Base-by-base conservation (phyloP, 2,329 filamentous ascomycete genomes). In the Beauveria bassiana region DNA sequence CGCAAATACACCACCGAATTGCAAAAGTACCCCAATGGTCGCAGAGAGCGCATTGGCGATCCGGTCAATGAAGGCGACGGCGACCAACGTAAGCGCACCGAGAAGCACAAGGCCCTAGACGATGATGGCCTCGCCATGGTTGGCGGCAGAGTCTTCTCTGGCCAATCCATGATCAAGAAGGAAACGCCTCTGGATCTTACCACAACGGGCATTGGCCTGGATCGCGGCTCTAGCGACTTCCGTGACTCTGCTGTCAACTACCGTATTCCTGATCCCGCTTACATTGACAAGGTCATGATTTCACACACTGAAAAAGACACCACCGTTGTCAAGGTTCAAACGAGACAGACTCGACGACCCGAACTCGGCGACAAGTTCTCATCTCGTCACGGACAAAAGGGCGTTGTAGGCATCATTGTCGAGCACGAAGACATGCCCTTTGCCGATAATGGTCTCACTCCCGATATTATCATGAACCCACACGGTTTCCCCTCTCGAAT, bases 391-490 rank as follows among this genome's bases (percentile, higher is more conserved):
- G 95, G 95, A 22, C 95, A 99, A 71, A 99, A 99, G 75, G 95
- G 95, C 78, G 95, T 98, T 22, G 92, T 96, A 1, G 95, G 95
- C 61, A 93, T 98, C 68, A 97, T 99, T 62, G 92, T 93, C 20
- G 90, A 96, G 65, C 93, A 98, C 76, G 92, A 95, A 71, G 95
- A 99, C 72, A 89, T 99, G 86, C 95, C 95, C 0, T 99, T 99
- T 77, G 89, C 89, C 42, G 95, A 99, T 75, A 80, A 83, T 58
- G 96, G 95, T 2, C 85, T 99, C 66, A 88, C 87, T n/a, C 95
- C 95, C 0, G 95, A 99, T 75, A 97, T 99, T 67, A 99, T 99
- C 84, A 99, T 99, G 95, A 99, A 99, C 79, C 95, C 96, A 0
- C 95, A 99, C 77, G 95, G 95, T 86, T 99, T 99, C 82, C 95